Conservation (phyloP, 2,329 filamentous ascomycete genomes). For the Fusarium praegraminearum region DNA sequence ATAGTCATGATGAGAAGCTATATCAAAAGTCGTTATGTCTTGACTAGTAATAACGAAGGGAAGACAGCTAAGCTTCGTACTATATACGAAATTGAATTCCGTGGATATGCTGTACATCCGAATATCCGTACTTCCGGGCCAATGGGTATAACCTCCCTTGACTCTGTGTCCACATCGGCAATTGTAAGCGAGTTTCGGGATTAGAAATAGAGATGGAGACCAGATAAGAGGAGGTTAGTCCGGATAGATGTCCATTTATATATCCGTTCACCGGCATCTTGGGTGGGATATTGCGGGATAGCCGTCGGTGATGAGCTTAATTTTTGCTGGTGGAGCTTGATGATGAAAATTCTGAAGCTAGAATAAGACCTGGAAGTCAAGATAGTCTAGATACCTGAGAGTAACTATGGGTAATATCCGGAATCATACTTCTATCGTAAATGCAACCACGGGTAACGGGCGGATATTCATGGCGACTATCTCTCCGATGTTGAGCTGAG, state of each 20-base stretch:
- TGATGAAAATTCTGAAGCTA: not conserved
- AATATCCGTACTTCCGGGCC: conserved; percentile 26
- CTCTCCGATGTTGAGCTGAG: no score
- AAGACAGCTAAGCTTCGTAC: not conserved
- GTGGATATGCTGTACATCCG: conserved; percentile 11
- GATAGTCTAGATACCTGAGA: no score
- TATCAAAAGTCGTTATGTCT: not conserved
- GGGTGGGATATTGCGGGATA: not conserved
- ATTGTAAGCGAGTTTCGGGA: conserved; percentile 7
- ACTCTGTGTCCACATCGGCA: not conserved
- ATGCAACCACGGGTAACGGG: not conserved
- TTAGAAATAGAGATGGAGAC: conserved; percentile 13
- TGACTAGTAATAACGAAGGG: not conserved
- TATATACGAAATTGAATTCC: conserved; percentile 19
- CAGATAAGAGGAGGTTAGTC: not conserved
- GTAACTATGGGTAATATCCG: no score
- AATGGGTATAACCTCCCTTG: not conserved
- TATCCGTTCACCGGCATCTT: conserved; percentile 8
- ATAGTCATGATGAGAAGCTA: conserved; percentile 1
- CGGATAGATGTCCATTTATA: not conserved
- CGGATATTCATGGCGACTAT: no score
- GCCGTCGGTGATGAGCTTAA: not conserved
- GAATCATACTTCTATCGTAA: no score
- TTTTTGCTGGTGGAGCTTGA: not conserved
- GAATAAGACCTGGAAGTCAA: no score